These are phyloP conservation scores for Kuraishia hungarica DNA, from an alignment of 805 yeast genomes.

Conservation along the genomic window DNA sequence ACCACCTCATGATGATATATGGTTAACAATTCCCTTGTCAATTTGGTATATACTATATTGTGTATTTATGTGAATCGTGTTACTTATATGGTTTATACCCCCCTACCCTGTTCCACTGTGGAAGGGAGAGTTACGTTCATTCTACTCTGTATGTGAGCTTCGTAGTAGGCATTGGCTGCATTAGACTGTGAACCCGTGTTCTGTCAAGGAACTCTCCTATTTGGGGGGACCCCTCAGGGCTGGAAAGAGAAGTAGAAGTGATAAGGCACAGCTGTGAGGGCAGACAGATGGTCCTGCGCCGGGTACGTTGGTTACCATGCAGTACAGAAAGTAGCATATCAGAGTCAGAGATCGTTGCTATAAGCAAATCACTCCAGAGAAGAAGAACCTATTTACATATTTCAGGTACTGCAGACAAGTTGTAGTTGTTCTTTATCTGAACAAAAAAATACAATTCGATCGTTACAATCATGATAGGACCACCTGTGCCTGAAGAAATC, in stretches of 20 bases:
- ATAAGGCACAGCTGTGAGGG: neutral
- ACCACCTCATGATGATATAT: conserved; percentile 1
- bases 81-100: neutral
- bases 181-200: neutral
- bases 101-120: neutral
- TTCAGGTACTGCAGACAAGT: too few relatives aligned
- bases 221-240: neutral
- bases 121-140: neutral
- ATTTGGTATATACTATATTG: neutral
- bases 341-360: neutral
- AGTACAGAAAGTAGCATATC: too few relatives aligned
- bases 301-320: too few relatives aligned
- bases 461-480: conserved; percentile 12
- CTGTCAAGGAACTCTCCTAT: neutral
- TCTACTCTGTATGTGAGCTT: neutral
- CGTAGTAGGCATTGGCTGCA: neutral
- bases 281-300: too few relatives aligned
- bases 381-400: too few relatives aligned
- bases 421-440: neutral
- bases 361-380: too few relatives aligned
- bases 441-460: neutral
- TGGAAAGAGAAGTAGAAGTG: neutral
- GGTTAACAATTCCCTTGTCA: neutral
- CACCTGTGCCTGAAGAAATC: conserved; percentile 15
- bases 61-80: neutral